phyloP scores from a whole-genome alignment of 345 rosid species.

The Excoecaria cochinchinensis region DNA sequence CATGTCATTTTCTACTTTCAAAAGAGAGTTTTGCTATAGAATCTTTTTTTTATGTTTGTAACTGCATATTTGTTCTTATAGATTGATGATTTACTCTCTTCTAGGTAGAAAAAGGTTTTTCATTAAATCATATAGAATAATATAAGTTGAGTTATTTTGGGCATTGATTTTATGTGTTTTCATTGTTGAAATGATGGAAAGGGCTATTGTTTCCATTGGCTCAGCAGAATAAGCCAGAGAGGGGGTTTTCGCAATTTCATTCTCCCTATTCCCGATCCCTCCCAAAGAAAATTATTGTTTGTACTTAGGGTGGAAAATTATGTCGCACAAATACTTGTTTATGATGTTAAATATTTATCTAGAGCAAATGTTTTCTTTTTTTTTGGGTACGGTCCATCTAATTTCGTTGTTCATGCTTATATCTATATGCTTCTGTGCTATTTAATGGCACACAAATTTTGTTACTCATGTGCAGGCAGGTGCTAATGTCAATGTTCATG shows the following conservation, averaged over 20 bases:
- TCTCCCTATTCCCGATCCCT: not conserved
- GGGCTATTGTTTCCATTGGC: not conserved
- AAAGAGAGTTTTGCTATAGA: not conserved
- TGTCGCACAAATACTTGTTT: not conserved
- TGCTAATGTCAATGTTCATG: conserved; percentile 66
- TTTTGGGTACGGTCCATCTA: conserved; percentile 2
- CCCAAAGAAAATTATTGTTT: not conserved
- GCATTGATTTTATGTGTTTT: not conserved
- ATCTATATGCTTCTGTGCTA: not conserved
- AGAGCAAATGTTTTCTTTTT: not conserved
- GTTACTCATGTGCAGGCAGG: conserved; percentile 59
- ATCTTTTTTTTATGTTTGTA: not conserved
- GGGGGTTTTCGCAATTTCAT: not conserved
- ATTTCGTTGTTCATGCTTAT: not conserved
- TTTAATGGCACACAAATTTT: not conserved
- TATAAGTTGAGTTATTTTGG: not conserved
- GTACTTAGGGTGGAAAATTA: not conserved
- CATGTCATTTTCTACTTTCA: not conserved
- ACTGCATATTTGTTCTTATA: not conserved
- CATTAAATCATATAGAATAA: not conserved
- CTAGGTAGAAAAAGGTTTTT: not conserved
- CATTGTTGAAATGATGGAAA: not conserved
- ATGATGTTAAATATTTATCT: not conserved
- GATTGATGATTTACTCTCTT: not conserved
- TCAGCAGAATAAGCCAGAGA: not conserved